Base-by-base conservation (phyloP, 352 stramenopile species). In the Blastocystis sp. region DNA sequence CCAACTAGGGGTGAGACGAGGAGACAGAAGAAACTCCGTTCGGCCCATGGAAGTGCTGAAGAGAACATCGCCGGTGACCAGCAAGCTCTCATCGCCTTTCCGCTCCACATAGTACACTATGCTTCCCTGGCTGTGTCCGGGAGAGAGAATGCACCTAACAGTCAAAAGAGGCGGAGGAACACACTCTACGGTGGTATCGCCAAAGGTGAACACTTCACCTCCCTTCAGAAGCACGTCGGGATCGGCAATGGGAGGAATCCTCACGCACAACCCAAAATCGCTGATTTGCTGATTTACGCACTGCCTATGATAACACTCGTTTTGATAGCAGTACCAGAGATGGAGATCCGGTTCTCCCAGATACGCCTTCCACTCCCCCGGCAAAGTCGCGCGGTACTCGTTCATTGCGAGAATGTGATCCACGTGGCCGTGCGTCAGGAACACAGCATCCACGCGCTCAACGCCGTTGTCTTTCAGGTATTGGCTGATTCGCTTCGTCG, bases 351-450 rank as follows among this genome's bases (percentile, higher is more conserved):
- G 2, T 21, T 85, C 45, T 35, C 74, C 74, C n/a, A 85, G 74
- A 67, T 85, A 85, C 9, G 59, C 31, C 41, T 85, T 85, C 74
- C 51, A 66, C 3, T 61, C 41, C 9, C 74, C 74, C 3, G 74
- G 74, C n/a, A 85, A 55, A n/a, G 67, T 67, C 21, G 39, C 6
- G 63, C 61, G 59, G 50, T 66, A 62, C 12, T 85, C 74, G 41
- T 85, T 85, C 61, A 62, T 85, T 29, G 74, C 74, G 29, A 85
- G 19, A 69, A 96, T 93, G 91, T 96, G 94, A 90, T 96, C 94
- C 16, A 93, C 88, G 91, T 96, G 94, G 63, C 94, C 94, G 70
- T 96, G 94, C 31, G 94, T 95, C 90, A 96, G 94, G 91, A 96
- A 96, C 26, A 96, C 92, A 9, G 74, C 74, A 10, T 85, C 74